phyloP scores from a whole-genome alignment of 2,329 filamentous ascomycete species.

The Fusarium drepaniforme region DNA sequence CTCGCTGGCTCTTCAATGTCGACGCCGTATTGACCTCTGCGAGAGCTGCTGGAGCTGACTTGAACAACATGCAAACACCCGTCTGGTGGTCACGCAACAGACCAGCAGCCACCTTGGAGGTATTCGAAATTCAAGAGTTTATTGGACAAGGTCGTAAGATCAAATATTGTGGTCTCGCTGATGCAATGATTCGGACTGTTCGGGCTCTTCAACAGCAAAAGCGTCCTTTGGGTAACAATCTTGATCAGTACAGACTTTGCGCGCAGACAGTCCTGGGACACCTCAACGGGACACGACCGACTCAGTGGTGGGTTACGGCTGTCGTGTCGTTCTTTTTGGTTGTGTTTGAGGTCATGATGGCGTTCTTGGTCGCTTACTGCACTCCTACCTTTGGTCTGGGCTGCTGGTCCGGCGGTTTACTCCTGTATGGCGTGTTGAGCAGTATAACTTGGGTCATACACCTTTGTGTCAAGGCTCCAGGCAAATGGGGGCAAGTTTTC shows the following conservation, averaged over 20 bases:
- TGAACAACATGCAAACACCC: not conserved
- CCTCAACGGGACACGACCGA: not conserved
- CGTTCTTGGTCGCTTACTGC: not conserved
- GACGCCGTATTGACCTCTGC: not conserved
- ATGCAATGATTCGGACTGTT: not conserved
- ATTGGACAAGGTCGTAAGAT: not conserved
- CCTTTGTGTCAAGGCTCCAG: not conserved
- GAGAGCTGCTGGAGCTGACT: accelerated
- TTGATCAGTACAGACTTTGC: not conserved
- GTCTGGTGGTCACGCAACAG: not conserved
- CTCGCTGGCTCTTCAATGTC: not conserved
- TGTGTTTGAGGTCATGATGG: not conserved
- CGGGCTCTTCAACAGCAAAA: not conserved
- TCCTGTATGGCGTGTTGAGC: not conserved
- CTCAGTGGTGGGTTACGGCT: not conserved
- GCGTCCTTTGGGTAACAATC: not conserved
- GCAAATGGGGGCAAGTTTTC: not conserved
- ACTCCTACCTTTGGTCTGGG: not conserved
- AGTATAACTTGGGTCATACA: not conserved
- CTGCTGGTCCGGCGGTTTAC: not conserved
- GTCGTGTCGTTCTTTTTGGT: not conserved
- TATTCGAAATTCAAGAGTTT: not conserved
- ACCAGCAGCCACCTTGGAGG: too few species aligned
- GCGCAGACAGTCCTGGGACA: not conserved
- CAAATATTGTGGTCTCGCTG: not conserved